Base-by-base conservation (phyloP, 2,329 filamentous ascomycete species). In the Thermoascus crustaceus region DNA sequence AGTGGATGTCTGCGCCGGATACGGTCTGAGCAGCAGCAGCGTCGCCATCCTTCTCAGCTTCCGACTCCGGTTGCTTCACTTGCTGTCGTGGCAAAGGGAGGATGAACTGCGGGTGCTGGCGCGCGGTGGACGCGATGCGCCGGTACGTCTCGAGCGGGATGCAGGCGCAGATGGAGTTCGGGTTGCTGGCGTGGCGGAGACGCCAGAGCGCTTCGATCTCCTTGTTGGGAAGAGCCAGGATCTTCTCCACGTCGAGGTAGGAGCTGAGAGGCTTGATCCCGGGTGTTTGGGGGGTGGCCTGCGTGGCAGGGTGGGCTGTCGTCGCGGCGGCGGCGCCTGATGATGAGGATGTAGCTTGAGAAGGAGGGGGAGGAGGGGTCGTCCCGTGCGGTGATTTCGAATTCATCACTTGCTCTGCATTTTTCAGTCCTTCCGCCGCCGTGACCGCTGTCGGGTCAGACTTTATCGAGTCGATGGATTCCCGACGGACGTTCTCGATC, bases 171-270 rank as follows among this genome's bases (percentile, higher is more conserved):
- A 98, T 75, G 8, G 81, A 83, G 43, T 78, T 73, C 0, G 79
- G 68, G 45, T 82, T 78, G 10, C 72, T 62, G 25, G 86, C 81
- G 66, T 95, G 85, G 34, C 85, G 82, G 17, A 94, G 75, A 16
- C 89, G 84, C 91, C 91, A 98, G 49, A 96, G 73, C 20, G 80
- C 76, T 50, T 86, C 80, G 37, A 98, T 80, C 59, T 96, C 88
- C 58, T 85, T 81, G 11, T 75, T 66, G 0, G 88, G 82, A 3
- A 96, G 78, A 30, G 66, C 58, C 35, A 75, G 72, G 36, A 78
- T 78, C 60, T 95, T 96, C 40, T 78, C 69, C 32, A 96, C 69
- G 65, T 96, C 83, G 52, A 98, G 66, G 63, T 75, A 85, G 29
- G 76, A 76, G 40, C 69, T 69, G 9, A 85, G 71, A 0, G 78